A percentile compares a stretch with the other conserved stretches of the same genome.
phyloP scores from a whole-genome alignment of 148 eudicot species.

The Amaranthus palmeri region DNA sequence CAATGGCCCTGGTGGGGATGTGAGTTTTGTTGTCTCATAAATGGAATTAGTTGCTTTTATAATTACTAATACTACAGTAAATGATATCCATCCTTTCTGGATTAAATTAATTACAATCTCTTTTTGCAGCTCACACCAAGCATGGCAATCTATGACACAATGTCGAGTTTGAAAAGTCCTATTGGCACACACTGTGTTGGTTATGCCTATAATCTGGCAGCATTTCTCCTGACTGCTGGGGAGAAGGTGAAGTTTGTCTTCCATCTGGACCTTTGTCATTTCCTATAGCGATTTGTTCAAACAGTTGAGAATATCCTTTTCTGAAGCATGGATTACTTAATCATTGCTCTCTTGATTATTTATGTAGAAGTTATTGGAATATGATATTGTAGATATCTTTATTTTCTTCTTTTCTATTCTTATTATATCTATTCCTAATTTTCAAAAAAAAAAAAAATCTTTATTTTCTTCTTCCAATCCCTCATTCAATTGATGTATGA shows the following conservation, averaged over 20 bases:
- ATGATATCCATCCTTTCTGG: neutral
- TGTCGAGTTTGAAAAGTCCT: conserved; percentile 73
- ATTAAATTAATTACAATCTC: neutral
- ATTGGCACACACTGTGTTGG: conserved; percentile 81
- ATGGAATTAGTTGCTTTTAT: neutral
- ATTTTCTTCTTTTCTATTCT: too few species aligned
- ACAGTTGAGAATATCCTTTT: neutral
- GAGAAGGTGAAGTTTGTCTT: conserved; percentile 48
- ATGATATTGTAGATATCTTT: too few species aligned
- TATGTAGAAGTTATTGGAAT: too few species aligned
- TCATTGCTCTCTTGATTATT: too few species aligned
- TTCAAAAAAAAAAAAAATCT: too few species aligned
- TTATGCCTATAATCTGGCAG: conserved; percentile 67
- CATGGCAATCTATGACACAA: conserved; percentile 84
- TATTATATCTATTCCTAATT: too few species aligned
- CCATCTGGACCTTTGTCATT: conserved; percentile 2
- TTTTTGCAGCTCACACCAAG: conserved; percentile 72
- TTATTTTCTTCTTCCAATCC: too few species aligned
- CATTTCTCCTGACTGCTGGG: conserved; percentile 82
- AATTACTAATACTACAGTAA: neutral
- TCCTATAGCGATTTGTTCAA: neutral
- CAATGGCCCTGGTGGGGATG: conserved; percentile 85
- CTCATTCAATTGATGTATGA: too few species aligned
- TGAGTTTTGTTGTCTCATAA: conserved; percentile 39
- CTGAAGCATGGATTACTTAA: too few species aligned